Conservation (phyloP, 1,284 basidiomycete genomes). For the Trichosporon sp. region DNA sequence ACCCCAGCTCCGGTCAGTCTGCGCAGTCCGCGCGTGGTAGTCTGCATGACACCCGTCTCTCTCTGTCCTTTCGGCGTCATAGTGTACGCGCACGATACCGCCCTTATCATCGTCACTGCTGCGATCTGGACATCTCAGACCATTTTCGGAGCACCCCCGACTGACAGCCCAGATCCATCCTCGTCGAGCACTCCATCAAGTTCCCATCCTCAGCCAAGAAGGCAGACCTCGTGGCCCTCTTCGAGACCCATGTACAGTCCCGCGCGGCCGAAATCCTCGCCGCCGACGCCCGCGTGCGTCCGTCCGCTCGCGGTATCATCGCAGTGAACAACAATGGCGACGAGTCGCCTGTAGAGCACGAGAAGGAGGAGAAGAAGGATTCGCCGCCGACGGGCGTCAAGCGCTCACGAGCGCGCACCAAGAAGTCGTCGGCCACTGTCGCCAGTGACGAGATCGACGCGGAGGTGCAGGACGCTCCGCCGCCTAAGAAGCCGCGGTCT, state of each 20-base stretch:
- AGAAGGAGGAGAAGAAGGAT: no score
- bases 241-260: slow-evolving; percentile 68
- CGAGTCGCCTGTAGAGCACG: slow-evolving; percentile 14
- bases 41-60: background rate
- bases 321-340: slow-evolving; percentile 26
- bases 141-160: background rate
- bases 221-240: slow-evolving; percentile 71
- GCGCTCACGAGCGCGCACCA: slow-evolving; percentile 20
- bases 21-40: background rate
- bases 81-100: no score
- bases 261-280: slow-evolving; percentile 52
- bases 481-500: slow-evolving; percentile 17
- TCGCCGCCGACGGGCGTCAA: slow-evolving; percentile 22
- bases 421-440: slow-evolving; percentile 12
- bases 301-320: slow-evolving; percentile 43
- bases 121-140: background rate
- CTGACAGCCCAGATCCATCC: slow-evolving; percentile 15
- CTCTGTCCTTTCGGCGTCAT: background rate
- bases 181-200: slow-evolving; percentile 64
- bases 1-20: slow-evolving; percentile 42
- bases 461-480: slow-evolving; percentile 4
- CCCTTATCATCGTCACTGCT: background rate
- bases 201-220: slow-evolving; percentile 79
- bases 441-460: slow-evolving; percentile 8
- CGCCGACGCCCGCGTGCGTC: slow-evolving; percentile 29